Base-by-base conservation (phyloP, 805 yeast genomes). In the Yarrowia sp. region DNA sequence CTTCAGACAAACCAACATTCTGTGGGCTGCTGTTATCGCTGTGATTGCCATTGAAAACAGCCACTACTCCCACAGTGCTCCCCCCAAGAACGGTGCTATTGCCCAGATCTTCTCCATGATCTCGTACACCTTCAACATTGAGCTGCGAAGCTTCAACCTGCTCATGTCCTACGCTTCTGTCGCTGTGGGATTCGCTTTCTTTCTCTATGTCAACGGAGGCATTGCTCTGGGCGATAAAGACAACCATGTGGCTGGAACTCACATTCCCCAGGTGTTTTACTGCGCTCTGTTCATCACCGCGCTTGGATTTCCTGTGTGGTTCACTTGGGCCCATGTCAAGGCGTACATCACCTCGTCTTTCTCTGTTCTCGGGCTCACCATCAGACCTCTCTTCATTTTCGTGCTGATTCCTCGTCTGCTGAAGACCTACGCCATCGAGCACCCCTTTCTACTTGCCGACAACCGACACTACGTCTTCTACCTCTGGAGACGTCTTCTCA, bases 381-480 rank as follows among this genome's bases (percentile, higher is more conserved):
- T 66, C 15, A 36, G 67, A 16, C 67, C 67, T 2, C 26, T 55
- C 5, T 42, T 36, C 59, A 59, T 67, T 12, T 41, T 48, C 14
- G 12, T 67, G 32, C 16, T 40, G 35, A 49, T 68, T 14, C 61
- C 65, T 8, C 69, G 42, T 15, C 15, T 68, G 10, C 22, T 52
- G 8, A 32, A 45, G 45, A 16, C 49, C 3, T 74, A 74, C 76
- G 90, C 97, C 0, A 80, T 89, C 2, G 88, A 87, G 2, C 99
- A 95, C 77, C 98, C 98, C 8, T 95, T 94, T 77, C 77, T 95
- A 48, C 82, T 94, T 53, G 96, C 98, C 0, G 99, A 95, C 77
- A 95, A 95, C 79, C 85, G 99, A 73, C 99, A 95, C 78, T 92
- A 87, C 76, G 87, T 97, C 0, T 95, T 95, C 77, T 95, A 95